Evolutionary conservation across 495 filamentous ascomycete species (phyloP).

Genomic region (Penicillium crystallinum): DNA sequence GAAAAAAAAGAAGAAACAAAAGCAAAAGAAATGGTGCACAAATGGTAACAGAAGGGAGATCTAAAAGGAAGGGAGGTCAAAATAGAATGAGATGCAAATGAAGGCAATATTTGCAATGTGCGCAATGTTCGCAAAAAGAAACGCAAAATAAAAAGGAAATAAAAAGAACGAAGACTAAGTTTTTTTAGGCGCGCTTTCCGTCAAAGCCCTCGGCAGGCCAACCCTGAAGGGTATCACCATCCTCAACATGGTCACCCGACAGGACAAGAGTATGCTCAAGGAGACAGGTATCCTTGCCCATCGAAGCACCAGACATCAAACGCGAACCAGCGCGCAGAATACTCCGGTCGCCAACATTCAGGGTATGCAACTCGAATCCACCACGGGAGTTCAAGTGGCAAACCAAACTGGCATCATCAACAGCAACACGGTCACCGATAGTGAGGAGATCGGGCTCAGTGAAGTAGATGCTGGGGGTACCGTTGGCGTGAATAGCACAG

Average conservation of each 20-base stretch:
- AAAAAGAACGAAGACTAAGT: neutral
- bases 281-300: slow-evolving; percentile 39
- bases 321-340: slow-evolving; percentile 39
- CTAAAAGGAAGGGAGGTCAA: neutral
- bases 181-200: slow-evolving; percentile 7
- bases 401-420: slow-evolving; percentile 45
- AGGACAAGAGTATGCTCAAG: slow-evolving; percentile 45
- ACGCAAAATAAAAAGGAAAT: neutral
- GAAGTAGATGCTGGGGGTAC: slow-evolving; percentile 37
- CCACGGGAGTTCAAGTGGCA: slow-evolving; percentile 43
- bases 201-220: slow-evolving; percentile 43
- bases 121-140: neutral
- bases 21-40: no score
- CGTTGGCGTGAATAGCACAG: slow-evolving; percentile 43
- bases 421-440: slow-evolving; percentile 39
- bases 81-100: no score
- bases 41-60: neutral
- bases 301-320: slow-evolving; percentile 37
- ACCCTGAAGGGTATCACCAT: slow-evolving; percentile 36
- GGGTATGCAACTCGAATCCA: slow-evolving; percentile 40
- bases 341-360: slow-evolving; percentile 37
- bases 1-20: neutral
- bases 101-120: no score
- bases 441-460: slow-evolving; percentile 46
- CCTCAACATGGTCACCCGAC: slow-evolving; percentile 42